phyloP scores from a whole-genome alignment of 257 asterid genomes.

The Haberlea rhodopensis region DNA sequence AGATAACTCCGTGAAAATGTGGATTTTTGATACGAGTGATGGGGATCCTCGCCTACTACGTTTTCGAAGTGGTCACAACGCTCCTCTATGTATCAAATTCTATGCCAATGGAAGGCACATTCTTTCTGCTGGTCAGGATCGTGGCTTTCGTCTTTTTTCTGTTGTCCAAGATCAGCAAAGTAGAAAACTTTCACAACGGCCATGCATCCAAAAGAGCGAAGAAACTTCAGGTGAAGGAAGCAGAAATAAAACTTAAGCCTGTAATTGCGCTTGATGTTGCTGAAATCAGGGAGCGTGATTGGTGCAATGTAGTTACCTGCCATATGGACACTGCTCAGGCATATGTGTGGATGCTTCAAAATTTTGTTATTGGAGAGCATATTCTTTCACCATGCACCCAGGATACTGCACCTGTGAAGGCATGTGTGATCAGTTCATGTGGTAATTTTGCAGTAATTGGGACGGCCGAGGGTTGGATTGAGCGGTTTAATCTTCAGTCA shows the following conservation, averaged over 20 bases:
- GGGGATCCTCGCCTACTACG: slow-evolving; percentile 83
- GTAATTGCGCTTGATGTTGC: slow-evolving; percentile 88
- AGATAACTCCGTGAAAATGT: slow-evolving; percentile 87
- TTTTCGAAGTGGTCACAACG: slow-evolving; percentile 93
- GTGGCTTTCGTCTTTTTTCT: slow-evolving; percentile 88
- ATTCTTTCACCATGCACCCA: slow-evolving; percentile 68
- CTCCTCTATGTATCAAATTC: slow-evolving; percentile 84
- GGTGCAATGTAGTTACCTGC: slow-evolving; percentile 96
- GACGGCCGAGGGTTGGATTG: slow-evolving; percentile 86
- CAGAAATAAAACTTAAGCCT: slow-evolving; percentile 81
- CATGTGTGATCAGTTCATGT: slow-evolving; percentile 88
- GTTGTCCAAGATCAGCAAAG: slow-evolving; percentile 91
- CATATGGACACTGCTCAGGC: slow-evolving; percentile 81
- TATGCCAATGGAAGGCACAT: slow-evolving; percentile 90
- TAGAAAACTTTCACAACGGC: slow-evolving; percentile 86
- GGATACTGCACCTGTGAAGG: slow-evolving; percentile 68
- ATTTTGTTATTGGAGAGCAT: slow-evolving; percentile 90
- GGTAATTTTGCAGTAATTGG: slow-evolving; percentile 93
- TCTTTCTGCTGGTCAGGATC: slow-evolving; percentile 92
- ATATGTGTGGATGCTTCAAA: slow-evolving; percentile 92
- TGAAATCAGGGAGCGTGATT: slow-evolving; percentile 92
- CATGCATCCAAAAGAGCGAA: slow-evolving; percentile 82
- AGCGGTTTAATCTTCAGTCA: slow-evolving; percentile 91
- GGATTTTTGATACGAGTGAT: slow-evolving; percentile 86
- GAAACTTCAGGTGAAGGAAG: slow-evolving; percentile 63